phyloP scores from a whole-genome alignment of 176 grass and related monocot genomes.

The Carex kokanica region DNA sequence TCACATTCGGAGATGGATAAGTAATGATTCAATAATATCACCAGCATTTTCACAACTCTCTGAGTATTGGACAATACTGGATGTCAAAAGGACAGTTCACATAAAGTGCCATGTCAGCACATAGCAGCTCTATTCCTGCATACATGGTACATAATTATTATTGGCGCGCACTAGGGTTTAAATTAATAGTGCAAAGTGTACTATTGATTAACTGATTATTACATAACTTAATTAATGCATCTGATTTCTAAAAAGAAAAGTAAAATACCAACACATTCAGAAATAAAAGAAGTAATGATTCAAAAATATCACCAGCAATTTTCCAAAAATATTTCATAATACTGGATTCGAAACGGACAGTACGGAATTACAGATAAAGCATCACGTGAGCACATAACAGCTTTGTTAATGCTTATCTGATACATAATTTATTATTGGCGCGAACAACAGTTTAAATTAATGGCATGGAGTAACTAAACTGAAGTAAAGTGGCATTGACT shows the following conservation, averaged over 20 bases:
- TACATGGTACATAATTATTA: neutral
- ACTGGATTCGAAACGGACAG: neutral
- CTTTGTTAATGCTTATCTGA: neutral
- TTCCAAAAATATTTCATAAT: neutral
- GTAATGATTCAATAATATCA: neutral
- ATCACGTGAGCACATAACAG: neutral
- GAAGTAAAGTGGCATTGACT: neutral
- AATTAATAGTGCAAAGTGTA: neutral
- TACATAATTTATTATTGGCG: neutral
- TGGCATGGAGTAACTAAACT: neutral
- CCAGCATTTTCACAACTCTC: neutral
- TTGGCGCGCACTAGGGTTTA: neutral
- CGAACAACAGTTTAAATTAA: neutral
- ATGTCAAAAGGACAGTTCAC: neutral
- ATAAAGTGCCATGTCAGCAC: neutral
- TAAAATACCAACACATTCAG: neutral
- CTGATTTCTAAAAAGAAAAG: neutral
- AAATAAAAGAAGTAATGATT: conserved; percentile 2
- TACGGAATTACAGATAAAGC: neutral
- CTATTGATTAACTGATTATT: neutral
- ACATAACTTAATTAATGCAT: neutral
- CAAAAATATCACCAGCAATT: neutral
- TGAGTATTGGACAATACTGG: neutral
- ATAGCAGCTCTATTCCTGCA: neutral
- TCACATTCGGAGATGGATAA: neutral